These are phyloP conservation scores for Teunomyces atbi DNA, from an alignment of 805 yeast species.

Conservation along the genomic window DNA sequence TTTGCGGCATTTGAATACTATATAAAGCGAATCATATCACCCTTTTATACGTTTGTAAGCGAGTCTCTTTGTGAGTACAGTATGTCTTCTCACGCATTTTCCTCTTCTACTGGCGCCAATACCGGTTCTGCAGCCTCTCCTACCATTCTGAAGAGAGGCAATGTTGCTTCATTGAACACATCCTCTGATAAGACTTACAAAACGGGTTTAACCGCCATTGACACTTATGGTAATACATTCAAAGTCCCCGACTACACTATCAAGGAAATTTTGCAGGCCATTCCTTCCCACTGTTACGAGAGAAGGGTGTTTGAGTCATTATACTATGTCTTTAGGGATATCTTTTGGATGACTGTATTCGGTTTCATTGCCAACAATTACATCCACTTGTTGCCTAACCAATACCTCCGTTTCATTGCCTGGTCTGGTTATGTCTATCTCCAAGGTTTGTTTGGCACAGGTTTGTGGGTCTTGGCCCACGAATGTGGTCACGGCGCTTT, in stretches of 20 bases:
- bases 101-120: slow-evolving; percentile 7
- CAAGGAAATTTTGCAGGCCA: slow-evolving; percentile 54
- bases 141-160: slow-evolving; percentile 12
- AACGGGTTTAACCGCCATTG: slow-evolving; percentile 37
- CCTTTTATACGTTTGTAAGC: not conserved
- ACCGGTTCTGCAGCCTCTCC: slow-evolving; percentile 5
- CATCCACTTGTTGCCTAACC: slow-evolving; percentile 31
- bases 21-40: slow-evolving; percentile 3
- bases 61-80: slow-evolving; percentile 1
- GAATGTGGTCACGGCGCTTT: slow-evolving; percentile 68
- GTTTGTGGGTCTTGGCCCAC: slow-evolving; percentile 62
- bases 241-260: slow-evolving; percentile 63
- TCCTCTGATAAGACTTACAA: slow-evolving; percentile 2
- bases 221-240: slow-evolving; percentile 53
- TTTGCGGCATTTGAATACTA: slow-evolving; percentile 1
- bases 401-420: slow-evolving; percentile 33
- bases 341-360: slow-evolving; percentile 40
- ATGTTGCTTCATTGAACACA: slow-evolving; percentile 13
- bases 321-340: slow-evolving; percentile 54
- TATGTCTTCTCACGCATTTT: slow-evolving; percentile 6
- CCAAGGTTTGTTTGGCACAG: slow-evolving; percentile 53
- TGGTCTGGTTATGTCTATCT: slow-evolving; percentile 41
- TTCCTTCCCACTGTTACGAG: slow-evolving; percentile 61
- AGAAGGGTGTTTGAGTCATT: slow-evolving; percentile 50
- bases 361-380: slow-evolving; percentile 42